Base-by-base conservation (phyloP, 1,284 basidiomycete genomes). In the Sparassis latifolia region DNA sequence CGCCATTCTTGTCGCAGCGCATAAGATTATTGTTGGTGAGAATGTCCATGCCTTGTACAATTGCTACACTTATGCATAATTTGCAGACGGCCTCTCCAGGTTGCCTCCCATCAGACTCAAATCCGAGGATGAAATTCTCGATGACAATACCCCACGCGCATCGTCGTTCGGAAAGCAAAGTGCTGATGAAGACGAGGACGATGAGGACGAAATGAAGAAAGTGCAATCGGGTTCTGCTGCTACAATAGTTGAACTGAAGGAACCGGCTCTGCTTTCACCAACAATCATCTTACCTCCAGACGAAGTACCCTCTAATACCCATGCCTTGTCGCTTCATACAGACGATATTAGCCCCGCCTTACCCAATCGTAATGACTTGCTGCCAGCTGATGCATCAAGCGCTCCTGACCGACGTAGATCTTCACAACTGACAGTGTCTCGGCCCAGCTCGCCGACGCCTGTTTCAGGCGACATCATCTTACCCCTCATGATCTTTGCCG, bases 401-500 rank as follows among this genome's bases (percentile, higher is more conserved):
- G 20, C 20, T 20, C 20, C 20, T 20, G 20, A 20, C 20, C 55
- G 51, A 7, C 4, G 55, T 12, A 27, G 53, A 20, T 66, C 65
- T 29, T 59, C 59, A 29, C 54, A 54, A 31, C 59, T 66, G n/a
- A 58, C 57, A n/a, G 58, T 61, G 32, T 65, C 62, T 28, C 62
- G 67, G 32, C 55, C 65, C 20, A 55, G 63, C 3, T 55, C 59
- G 32, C 65, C 75, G 2, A 75, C 78, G 1, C 68, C 74, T 2
- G 75, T 90, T 5, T 88, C 86, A 0, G 83, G 79, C 1, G 92
- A 94, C 60, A 75, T 92, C 42, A 83, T 95, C 43, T 77, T 94
- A 5, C 94, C 94, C 0, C 70, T 97, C 48, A 84, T 97, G 64
- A 97, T 97, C 49, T 95, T 87, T 63, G 81, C 91, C 2, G 89